Evolutionary conservation across 805 yeast genomes (phyloP).

Genomic region (Lipomyces chichibuensis): DNA sequence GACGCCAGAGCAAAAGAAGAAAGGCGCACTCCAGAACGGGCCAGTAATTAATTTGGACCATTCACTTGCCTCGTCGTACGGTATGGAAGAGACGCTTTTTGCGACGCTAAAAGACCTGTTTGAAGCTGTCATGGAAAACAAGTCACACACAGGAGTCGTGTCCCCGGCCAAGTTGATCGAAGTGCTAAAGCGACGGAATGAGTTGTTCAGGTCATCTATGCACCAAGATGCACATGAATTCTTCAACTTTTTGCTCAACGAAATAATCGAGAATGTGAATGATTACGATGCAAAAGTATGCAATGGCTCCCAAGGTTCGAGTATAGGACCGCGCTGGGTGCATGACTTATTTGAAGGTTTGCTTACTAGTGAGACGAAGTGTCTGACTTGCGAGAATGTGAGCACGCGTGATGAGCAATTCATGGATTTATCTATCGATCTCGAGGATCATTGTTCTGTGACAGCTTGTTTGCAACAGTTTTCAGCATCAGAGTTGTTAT

Average conservation of each 20-base stretch:
- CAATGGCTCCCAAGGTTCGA: slow-evolving; percentile 10
- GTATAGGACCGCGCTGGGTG: slow-evolving; percentile 49
- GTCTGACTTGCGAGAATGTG: slow-evolving; percentile 83
- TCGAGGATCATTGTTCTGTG: slow-evolving; percentile 72
- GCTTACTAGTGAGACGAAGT: slow-evolving; percentile 83
- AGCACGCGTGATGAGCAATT: slow-evolving; percentile 84
- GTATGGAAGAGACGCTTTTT: slow-evolving; percentile 55
- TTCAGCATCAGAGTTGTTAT: slow-evolving; percentile 80
- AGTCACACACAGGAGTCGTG: slow-evolving; percentile 74
- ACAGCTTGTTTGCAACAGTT: slow-evolving; percentile 80
- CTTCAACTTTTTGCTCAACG: slow-evolving; percentile 81
- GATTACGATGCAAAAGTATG: slow-evolving; percentile 32
- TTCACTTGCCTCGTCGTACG: slow-evolving; percentile 57
- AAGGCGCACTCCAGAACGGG: slow-evolving; percentile 23
- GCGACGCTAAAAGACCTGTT: slow-evolving; percentile 81
- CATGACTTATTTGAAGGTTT: slow-evolving; percentile 80
- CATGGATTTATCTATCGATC: slow-evolving; percentile 82
- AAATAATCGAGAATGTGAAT: slow-evolving; percentile 56
- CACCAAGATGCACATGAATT: slow-evolving; percentile 99
- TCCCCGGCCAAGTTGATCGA: slow-evolving; percentile 77
- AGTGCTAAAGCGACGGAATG: slow-evolving; percentile 78
- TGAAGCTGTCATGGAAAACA: slow-evolving; percentile 77
- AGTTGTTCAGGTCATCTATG: slow-evolving; percentile 84
- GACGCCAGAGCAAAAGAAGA: slow-evolving; percentile 33
- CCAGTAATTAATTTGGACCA: slow-evolving; percentile 74